Evolutionary conservation across 192 early-diverging fungal genomes (phyloP).

Genomic region (Rhizoclosmatium globosum): DNA sequence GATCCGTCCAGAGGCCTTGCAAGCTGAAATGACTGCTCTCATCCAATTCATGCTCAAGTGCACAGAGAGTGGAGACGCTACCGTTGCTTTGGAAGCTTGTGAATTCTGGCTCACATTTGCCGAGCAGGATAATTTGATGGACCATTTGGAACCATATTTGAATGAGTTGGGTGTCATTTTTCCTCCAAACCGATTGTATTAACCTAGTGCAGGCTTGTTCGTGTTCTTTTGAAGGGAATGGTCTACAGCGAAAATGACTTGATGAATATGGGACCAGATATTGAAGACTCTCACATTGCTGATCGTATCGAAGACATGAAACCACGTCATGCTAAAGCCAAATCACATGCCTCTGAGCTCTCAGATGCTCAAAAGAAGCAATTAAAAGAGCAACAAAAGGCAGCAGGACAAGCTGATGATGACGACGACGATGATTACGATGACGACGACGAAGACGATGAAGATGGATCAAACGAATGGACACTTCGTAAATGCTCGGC

Average conservation of each 20-base stretch:
- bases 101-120: conserved; percentile 99
- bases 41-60: conserved; percentile 96
- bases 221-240: conserved; percentile 94
- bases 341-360: conserved; percentile 73
- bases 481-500: conserved; percentile 98
- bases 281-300: conserved; percentile 79
- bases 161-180: conserved; percentile 31
- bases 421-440: conserved; percentile 81
- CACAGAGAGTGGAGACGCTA: conserved; percentile 80
- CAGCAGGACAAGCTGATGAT: conserved; percentile 40
- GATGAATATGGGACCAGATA: conserved; percentile 75
- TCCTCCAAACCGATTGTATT: neutral
- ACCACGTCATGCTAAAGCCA: conserved; percentile 90
- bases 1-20: conserved; percentile 81
- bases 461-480: conserved; percentile 94
- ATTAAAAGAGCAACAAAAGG: conserved; percentile 47
- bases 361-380: conserved; percentile 44
- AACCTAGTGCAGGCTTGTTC: conserved; percentile 71
- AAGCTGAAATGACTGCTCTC: conserved; percentile 87
- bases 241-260: conserved; percentile 95
- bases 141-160: conserved; percentile 58
- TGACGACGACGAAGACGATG: conserved; percentile 83
- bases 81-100: conserved; percentile 96
- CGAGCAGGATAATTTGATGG: conserved; percentile 86
- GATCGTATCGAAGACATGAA: conserved; percentile 94